Base-by-base conservation (phyloP, 768 basidiomycete species). In the Candolleomyces eurysporus region DNA sequence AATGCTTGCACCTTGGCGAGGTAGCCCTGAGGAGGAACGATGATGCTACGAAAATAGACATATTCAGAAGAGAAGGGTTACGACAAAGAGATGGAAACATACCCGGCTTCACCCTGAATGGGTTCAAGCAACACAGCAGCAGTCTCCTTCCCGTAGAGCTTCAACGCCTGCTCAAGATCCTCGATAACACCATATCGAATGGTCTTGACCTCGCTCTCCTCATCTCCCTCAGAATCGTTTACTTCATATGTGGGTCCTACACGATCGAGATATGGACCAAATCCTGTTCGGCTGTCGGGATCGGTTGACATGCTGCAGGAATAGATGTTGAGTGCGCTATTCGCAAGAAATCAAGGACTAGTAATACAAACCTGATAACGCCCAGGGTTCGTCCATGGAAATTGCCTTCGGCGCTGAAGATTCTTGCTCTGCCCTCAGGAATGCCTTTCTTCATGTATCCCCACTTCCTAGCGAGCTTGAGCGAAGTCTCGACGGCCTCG, bases 31-130 rank as follows among this genome's bases (percentile, higher is more conserved):
- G 90, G 88, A 0, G 97, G 97, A 11, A 98, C 92, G 61, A 98
- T 87, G 66, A 99, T 96, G 11, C 95, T 94, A 36, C 5, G 68
- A 11, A 59, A 11, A 32, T 16, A 36, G 52, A 31, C 19, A 4
- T 22, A 31, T 59, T 60, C 42, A 64, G 22, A 57, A 31, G 52
- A 61, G 7, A 59, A 58, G 46, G 46, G 21, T 31, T 53, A 21
- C 11, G 26, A 56, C 26, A 21, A 16, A 26, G 26, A 26, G 19
- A 56, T 42, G 45, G 9, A 52, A 40, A 64, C 91, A 49, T 71
- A 94, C 92, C 94, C 96, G 17, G 96, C 96, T 76, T 98, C 96
- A n/a, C 96, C 96, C 72, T 99, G 97, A 63, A 99, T 98, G 5
- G 97, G 97, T 76, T 99, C 97, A 3, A 99, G 84, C 59, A 99